A percentile compares a stretch with the other conserved stretches of the same genome.
These are phyloP conservation scores for Lanmaoa pseudosensibilis DNA, from an alignment of 768 basidiomycete genomes.

Conservation along the genomic window DNA sequence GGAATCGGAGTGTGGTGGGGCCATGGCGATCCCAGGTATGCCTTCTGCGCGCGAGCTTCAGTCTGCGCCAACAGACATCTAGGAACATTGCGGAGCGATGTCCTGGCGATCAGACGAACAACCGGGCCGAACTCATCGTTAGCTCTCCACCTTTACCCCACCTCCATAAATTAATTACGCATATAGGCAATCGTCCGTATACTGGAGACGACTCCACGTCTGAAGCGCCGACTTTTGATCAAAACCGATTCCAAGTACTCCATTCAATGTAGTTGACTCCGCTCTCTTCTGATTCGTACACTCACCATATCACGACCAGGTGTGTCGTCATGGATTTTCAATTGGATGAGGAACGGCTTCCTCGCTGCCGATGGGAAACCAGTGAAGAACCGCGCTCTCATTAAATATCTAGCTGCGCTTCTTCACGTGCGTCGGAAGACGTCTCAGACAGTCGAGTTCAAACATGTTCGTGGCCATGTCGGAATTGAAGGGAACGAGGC, in stretches of 20 bases:
- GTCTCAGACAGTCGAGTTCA: conserved; percentile 59
- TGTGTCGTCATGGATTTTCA: conserved; percentile 62
- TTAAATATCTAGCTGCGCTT: conserved; percentile 67
- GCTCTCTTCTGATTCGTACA: not conserved
- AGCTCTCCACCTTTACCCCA: conserved; percentile 26
- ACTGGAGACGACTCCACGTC: conserved; percentile 67
- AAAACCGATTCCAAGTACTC: conserved; percentile 86
- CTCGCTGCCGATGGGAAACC: conserved; percentile 44
- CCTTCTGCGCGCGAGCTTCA: not conserved
- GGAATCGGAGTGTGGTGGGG: conserved; percentile 95
- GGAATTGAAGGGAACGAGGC: conserved; percentile 84
- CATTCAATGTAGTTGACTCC: conserved; percentile 59
- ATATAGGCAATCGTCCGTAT: conserved; percentile 83
- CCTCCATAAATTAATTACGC: not conserved
- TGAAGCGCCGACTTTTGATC: conserved; percentile 61
- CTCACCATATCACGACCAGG: conserved; percentile 45
- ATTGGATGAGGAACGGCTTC: conserved; percentile 64
- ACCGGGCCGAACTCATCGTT: conserved; percentile 85
- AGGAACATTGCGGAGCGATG: conserved; percentile 85
- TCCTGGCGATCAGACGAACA: conserved; percentile 83
- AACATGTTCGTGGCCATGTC: conserved; percentile 77
- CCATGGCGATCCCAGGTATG: conserved; percentile 54
- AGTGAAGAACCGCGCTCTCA: conserved; percentile 73
- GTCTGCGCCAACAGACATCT: not conserved
- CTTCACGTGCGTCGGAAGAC: conserved; percentile 49